These are phyloP conservation scores for Phytophthora macrochlamydospora DNA, from an alignment of 352 stramenopile genomes.

Conservation along the genomic window DNA sequence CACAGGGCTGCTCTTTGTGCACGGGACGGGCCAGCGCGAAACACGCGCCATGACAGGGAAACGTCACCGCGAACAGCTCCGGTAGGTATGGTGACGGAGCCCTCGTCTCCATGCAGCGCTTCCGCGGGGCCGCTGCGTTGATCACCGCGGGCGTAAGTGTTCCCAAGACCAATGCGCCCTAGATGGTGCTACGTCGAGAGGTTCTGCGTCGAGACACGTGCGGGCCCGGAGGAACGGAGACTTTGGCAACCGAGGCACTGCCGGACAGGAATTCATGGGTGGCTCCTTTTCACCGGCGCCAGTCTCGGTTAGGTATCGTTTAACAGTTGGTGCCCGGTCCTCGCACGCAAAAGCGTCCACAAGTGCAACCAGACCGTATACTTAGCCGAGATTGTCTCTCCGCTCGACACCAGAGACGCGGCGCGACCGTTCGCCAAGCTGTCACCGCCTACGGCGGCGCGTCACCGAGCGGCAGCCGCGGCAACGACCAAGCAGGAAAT, in stretches of 20 bases:
- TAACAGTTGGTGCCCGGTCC: background rate
- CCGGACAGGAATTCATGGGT: background rate
- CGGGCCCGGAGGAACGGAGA: background rate
- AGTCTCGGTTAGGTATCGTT: background rate
- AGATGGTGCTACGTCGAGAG: background rate
- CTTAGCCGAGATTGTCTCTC: slow-evolving; percentile 2
- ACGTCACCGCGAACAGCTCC: slow-evolving; percentile 3
- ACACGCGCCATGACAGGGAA: slow-evolving; percentile 20
- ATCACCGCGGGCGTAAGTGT: background rate
- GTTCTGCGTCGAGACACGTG: background rate
- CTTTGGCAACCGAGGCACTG: background rate
- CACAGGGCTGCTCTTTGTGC: slow-evolving; percentile 2
- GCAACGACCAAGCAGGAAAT: background rate
- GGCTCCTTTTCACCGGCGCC: background rate
- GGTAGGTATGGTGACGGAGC: background rate
- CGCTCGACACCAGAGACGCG: slow-evolving; percentile 1
- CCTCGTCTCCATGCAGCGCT: background rate
- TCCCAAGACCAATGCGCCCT: background rate
- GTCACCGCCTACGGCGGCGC: background rate
- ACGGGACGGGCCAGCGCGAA: slow-evolving; percentile 14
- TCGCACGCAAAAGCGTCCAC: background rate
- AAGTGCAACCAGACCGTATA: slow-evolving; percentile 1
- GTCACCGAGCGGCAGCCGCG: background rate
- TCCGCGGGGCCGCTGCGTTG: background rate
- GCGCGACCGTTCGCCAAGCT: background rate